Conservation (phyloP, 2,329 filamentous ascomycete species). For the Ciborinia camelliae region DNA sequence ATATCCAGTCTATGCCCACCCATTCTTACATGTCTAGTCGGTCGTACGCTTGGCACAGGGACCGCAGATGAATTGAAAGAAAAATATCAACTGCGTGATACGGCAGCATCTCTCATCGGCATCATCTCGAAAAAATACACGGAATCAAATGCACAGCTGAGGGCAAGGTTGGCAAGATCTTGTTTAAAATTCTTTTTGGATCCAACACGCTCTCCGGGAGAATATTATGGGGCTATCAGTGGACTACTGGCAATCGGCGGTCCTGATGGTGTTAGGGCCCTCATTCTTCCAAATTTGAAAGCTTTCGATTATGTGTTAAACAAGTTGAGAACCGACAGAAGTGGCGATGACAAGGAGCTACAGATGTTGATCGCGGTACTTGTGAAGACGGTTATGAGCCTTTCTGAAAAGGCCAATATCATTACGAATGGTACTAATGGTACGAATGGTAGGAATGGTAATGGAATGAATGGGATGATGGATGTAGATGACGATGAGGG, state of each 20-base stretch:
- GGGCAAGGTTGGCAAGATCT: slow-evolving; percentile 85
- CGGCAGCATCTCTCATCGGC: slow-evolving; percentile 77
- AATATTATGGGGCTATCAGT: slow-evolving; percentile 84
- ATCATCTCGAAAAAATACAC: slow-evolving; percentile 79
- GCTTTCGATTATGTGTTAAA: slow-evolving; percentile 60
- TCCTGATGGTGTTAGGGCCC: slow-evolving; percentile 57
- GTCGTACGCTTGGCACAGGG: slow-evolving; percentile 60
- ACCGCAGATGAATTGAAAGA: slow-evolving; percentile 52
- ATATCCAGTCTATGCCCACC: slow-evolving; percentile 71
- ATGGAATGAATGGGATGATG: slow-evolving; percentile 8
- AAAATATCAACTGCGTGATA: slow-evolving; percentile 78
- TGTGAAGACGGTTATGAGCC: slow-evolving; percentile 50
- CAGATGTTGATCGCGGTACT: slow-evolving; percentile 58
- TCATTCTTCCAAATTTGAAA: slow-evolving; percentile 64
- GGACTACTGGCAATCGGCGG: slow-evolving; percentile 78
- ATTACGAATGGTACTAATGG: slow-evolving; percentile 29
- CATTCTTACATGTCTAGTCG: slow-evolving; percentile 86
- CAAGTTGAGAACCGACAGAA: slow-evolving; percentile 51
- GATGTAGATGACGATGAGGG: slow-evolving; percentile 22
- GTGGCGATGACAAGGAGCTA: slow-evolving; percentile 53
- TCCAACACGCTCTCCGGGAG: slow-evolving; percentile 73
- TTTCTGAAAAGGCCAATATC: slow-evolving; percentile 44
- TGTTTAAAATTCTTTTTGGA: slow-evolving; percentile 92
- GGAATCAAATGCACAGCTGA: slow-evolving; percentile 74
- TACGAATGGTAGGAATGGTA: slow-evolving; percentile 23